phyloP scores from a whole-genome alignment of 768 basidiomycete species.

The Pisolithus sp. region DNA sequence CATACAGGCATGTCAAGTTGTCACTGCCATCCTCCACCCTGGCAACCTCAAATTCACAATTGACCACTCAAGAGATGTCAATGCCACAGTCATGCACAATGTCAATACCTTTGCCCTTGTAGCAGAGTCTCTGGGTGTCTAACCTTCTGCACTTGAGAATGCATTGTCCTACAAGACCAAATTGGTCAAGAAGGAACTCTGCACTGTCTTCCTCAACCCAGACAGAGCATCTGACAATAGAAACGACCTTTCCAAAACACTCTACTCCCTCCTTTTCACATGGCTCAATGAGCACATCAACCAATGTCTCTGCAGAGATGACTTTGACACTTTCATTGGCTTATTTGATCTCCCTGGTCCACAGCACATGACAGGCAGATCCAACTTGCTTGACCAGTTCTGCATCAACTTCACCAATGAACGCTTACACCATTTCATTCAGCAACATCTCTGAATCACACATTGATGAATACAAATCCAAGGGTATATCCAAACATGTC shows the following conservation, averaged over 20 bases:
- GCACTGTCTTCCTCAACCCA: conserved; percentile 91
- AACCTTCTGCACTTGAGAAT: conserved; percentile 62
- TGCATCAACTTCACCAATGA: conserved; percentile 97
- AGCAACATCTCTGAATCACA: conserved; percentile 75
- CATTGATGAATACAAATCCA: conserved; percentile 74
- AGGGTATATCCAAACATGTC: conserved; percentile 67
- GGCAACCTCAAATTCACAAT: conserved; percentile 91
- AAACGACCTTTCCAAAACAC: conserved; percentile 87
- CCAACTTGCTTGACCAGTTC: conserved; percentile 94
- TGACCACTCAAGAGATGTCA: conserved; percentile 79
- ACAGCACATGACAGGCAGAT: conserved; percentile 80
- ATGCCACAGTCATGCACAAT: conserved; percentile 89
- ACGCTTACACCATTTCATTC: conserved; percentile 76
- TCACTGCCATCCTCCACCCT: conserved; percentile 93
- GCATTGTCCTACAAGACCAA: conserved; percentile 88
- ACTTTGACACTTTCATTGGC: conserved; percentile 88
- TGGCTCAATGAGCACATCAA: conserved; percentile 98
- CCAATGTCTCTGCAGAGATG: conserved; percentile 88
- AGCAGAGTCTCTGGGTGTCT: conserved; percentile 87
- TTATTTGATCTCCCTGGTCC: conserved; percentile 91
- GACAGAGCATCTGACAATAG: conserved; percentile 91
- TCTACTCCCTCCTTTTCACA: conserved; percentile 90
- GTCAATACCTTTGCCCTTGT: conserved; percentile 72
- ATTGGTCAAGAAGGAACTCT: conserved; percentile 90
- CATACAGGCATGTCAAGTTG: conserved; percentile 89